Evolutionary conservation across 768 basidiomycete species (phyloP).

Genomic region (Clavulina sp.): DNA sequence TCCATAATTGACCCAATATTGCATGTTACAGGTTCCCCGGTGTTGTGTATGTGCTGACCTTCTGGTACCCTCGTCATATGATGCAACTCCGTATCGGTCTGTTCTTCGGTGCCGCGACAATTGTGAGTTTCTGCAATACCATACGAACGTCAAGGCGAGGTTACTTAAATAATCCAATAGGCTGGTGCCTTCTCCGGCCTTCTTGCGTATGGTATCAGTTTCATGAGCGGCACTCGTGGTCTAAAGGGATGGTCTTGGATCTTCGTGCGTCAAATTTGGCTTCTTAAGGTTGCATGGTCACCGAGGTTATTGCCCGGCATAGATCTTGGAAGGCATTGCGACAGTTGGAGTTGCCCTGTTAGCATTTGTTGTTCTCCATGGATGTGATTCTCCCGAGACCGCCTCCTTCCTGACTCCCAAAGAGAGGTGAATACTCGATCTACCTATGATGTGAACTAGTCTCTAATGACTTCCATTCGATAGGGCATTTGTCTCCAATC

Average conservation of each 20-base stretch:
- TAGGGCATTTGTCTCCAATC: neutral
- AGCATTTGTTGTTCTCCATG: slow-evolving; percentile 24
- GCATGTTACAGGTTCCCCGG: slow-evolving; percentile 33
- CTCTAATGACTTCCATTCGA: neutral
- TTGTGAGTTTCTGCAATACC: slow-evolving; percentile 25
- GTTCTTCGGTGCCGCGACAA: slow-evolving; percentile 47
- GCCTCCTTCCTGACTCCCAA: slow-evolving; percentile 44
- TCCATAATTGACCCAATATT: neutral
- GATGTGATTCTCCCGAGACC: slow-evolving; percentile 35
- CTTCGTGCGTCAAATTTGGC: slow-evolving; percentile 31
- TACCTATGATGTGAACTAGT: neutral
- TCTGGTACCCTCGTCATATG: slow-evolving; percentile 52
- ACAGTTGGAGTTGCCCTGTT: slow-evolving; percentile 40
- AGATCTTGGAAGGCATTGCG: slow-evolving; percentile 47
- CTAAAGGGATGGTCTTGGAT: slow-evolving; percentile 51
- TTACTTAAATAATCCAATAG: neutral
- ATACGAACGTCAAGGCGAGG: neutral
- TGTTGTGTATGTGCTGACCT: slow-evolving; percentile 53
- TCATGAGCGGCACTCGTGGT: slow-evolving; percentile 15
- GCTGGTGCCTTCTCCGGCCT: slow-evolving; percentile 3
- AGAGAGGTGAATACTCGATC: slow-evolving; percentile 17
- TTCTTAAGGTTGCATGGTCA: neutral
- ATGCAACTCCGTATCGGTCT: slow-evolving; percentile 41
- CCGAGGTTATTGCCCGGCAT: neutral
- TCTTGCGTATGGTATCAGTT: slow-evolving; percentile 4